Base-by-base conservation (phyloP, 1,284 basidiomycete genomes). In the Melampsora larici-populina region DNA sequence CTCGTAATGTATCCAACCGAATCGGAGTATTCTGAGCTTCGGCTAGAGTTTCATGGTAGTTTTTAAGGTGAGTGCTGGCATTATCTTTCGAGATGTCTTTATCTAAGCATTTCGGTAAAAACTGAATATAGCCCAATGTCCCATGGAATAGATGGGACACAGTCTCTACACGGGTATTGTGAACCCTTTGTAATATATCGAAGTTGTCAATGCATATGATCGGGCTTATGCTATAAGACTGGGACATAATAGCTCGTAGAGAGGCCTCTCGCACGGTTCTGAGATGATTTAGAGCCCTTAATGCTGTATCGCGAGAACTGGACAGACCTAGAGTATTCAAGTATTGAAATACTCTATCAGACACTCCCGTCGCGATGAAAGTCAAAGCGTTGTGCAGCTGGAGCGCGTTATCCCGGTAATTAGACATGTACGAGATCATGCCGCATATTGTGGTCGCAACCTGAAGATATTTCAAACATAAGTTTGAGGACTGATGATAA, bases 301-400 rank as follows among this genome's bases (percentile, higher is more conserved):
- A 40, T 24, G 62, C 58, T 64, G 70, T 73, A 21, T 0, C 51
- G 15, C 33, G 55, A 15, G n/a, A 64, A 64, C 55, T 31, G 13
- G 62, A 31, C n/a, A 73, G 11, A 33, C 43, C 70, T 29, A 65
- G 60, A 24, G 60, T 63, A 40, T 72, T 62, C 2, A 72, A 62
- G 40, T 63, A 64, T 18, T 64, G 0, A 40, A 43, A 63, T 18
- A 64, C 15, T 18, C 40, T 24, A 31, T 63, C 46, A 4, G 70
- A 63, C n/a, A 73, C 40, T 2, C 70, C 70, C 21, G 36, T 48
- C 0, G 62, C 70, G n/a, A n/a, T n/a, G n/a, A n/a, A n/a, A n/a
- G n/a, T n/a, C n/a, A n/a, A n/a, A n/a, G n/a, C n/a, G n/a, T 72
- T 72, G 29, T 29, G 31, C 40, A 72, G 18, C 48, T 72, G 70